phyloP scores from a whole-genome alignment of 108 stramenopile species.

The Cyclotella baltica region DNA sequence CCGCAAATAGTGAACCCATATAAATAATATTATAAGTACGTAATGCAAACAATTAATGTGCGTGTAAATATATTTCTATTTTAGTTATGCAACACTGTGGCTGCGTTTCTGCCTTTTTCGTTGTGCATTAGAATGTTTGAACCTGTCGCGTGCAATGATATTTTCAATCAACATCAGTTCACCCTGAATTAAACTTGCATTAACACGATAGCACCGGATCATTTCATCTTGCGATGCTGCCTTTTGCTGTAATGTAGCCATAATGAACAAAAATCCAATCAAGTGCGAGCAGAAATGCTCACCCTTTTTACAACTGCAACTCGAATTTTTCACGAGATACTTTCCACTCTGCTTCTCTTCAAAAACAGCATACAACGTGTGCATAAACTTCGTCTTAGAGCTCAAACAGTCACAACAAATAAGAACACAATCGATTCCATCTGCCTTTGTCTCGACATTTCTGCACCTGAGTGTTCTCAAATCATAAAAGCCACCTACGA shows the following conservation, averaged over 20 bases:
- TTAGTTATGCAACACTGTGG: too few species aligned
- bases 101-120: neutral
- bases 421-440: neutral
- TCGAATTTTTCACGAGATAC: neutral
- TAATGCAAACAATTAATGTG: neutral
- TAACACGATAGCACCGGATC: neutral
- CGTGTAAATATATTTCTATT: neutral
- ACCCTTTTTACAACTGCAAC: constrained; percentile 11
- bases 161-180: neutral
- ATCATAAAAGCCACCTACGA: neutral
- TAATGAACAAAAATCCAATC: neutral
- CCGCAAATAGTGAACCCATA: neutral
- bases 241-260: neutral
- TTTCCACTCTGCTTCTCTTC: constrained; percentile 12
- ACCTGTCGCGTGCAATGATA: neutral
- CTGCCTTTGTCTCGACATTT: neutral
- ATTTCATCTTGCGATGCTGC: neutral
- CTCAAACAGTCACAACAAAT: constrained; percentile 12
- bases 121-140: neutral
- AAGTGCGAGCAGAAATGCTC: constrained; percentile 3
- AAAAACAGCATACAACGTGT: constrained; percentile 24
- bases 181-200: neutral
- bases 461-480: neutral
- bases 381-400: constrained; percentile 14
- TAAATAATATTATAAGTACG: neutral